Base-by-base conservation (phyloP, 768 basidiomycete genomes). In the Lentinula guzmanii region DNA sequence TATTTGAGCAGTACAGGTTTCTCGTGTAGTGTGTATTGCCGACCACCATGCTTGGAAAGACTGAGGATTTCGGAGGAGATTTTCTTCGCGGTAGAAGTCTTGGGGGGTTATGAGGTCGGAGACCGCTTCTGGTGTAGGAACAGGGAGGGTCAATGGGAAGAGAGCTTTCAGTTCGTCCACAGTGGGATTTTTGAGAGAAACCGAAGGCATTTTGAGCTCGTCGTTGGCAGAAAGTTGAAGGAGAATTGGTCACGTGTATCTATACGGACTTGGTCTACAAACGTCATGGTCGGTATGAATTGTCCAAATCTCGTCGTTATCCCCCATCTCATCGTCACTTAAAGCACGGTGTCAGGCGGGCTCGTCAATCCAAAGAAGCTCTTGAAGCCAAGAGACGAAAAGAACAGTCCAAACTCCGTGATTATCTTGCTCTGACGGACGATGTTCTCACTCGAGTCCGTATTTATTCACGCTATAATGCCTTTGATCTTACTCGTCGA, bases 21-120 rank as follows among this genome's bases (percentile, higher is more conserved):
- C 93, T 68, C 84, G 84, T 51, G 91, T 82, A 41, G 83, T 79
- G 65, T 85, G 81, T 66, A 98, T 89, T 65, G 93, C 91, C 1
- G 87, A 77, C 85, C 93, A 91, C 97, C 97, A 98, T 68, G 91
- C 87, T 42, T 92, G 84, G 73, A 96, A 94, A 37, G 94, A 96
- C 39, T 83, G 82, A 9, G 94, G 92, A 72, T 98, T 98, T 63
- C 93, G 84, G 41, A 94, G 77, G 6, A 98, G 83, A 75, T 98
- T 95, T 74, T 98, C 96, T 76, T 97, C 96, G 52, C 93, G 87
- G 65, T 89, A 82, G 35, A 97, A 71, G 72, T 98, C 94, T 57
- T 84, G 81, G 43, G 84, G 74, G 6, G 85, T 77, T 66, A 98
- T 79, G 62, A 98, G 80, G 62, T 87, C 78, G 7, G 91, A 82